Conservation (phyloP, 2,329 filamentous ascomycete genomes). For the Hypoxylon sp. region DNA sequence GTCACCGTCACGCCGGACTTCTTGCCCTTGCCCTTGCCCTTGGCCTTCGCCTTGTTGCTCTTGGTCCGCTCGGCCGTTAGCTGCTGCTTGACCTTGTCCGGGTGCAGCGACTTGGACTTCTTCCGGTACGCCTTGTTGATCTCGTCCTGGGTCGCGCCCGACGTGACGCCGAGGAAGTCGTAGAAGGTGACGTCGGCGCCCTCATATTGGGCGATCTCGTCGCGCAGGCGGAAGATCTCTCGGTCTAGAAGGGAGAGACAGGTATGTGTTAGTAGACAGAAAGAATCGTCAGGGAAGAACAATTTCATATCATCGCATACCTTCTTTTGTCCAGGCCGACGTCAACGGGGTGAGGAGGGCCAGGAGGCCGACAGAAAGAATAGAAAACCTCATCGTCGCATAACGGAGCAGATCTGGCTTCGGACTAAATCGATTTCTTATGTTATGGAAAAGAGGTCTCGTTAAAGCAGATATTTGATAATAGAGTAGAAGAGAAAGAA, state of each 20-base stretch:
- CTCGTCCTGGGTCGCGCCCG: slow-evolving; percentile 80
- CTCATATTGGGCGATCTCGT: slow-evolving; percentile 81
- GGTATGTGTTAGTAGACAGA: slow-evolving; percentile 4
- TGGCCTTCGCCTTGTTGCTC: slow-evolving; percentile 60
- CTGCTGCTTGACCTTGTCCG: slow-evolving; percentile 92
- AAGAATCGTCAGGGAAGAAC: background rate
- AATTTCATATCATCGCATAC: slow-evolving; percentile 53
- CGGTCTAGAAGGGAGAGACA: slow-evolving; percentile 69
- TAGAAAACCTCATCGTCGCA: slow-evolving; percentile 74
- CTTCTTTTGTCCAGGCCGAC: slow-evolving; percentile 87
- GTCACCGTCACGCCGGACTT: slow-evolving; percentile 70
- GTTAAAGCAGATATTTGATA: background rate
- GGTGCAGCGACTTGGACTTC: slow-evolving; percentile 82
- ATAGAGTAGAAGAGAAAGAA: too few species aligned
- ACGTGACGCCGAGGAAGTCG: slow-evolving; percentile 82
- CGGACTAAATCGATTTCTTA: too few species aligned
- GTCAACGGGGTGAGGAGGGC: slow-evolving; percentile 71
- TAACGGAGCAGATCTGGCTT: slow-evolving; percentile 24
- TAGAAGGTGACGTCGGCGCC: slow-evolving; percentile 88
- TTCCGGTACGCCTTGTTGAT: slow-evolving; percentile 95
- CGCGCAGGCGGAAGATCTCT: slow-evolving; percentile 94
- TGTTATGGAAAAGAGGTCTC: background rate
- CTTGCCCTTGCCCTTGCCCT: slow-evolving; percentile 49
- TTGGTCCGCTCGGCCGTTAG: slow-evolving; percentile 75
- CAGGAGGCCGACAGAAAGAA: slow-evolving; percentile 73